Conservation (phyloP, 352 stramenopile species). For the Phytophthora agathidicida region DNA sequence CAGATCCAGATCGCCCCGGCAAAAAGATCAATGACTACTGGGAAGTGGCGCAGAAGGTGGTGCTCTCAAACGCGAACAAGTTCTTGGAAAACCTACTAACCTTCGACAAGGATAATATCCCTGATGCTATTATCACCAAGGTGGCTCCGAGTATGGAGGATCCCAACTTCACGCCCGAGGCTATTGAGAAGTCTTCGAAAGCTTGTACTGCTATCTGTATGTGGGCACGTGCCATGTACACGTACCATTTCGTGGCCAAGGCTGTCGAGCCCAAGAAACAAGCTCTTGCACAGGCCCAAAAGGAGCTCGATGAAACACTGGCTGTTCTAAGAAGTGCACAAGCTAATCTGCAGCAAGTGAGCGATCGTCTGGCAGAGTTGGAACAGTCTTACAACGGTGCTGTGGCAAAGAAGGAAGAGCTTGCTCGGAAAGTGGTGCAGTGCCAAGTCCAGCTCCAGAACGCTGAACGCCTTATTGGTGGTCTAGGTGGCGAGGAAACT, state of each 20-base stretch:
- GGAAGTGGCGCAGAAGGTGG: conserved; percentile 89
- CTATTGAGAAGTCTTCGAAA: conserved; percentile 93
- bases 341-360: conserved; percentile 82
- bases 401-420: conserved; percentile 91
- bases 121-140: conserved; percentile 86
- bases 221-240: conserved; percentile 95
- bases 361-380: conserved; percentile 82
- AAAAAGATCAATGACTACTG: conserved; percentile 94
- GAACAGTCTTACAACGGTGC: conserved; percentile 87
- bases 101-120: conserved; percentile 96
- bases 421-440: conserved; percentile 88
- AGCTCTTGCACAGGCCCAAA: conserved; percentile 82
- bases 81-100: conserved; percentile 90
- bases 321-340: conserved; percentile 84
- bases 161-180: conserved; percentile 89
- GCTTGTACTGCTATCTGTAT: conserved; percentile 93
- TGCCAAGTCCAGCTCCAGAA: conserved; percentile 92
- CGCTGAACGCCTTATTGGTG: conserved; percentile 84
- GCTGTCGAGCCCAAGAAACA: conserved; percentile 93
- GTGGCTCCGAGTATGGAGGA: conserved; percentile 88
- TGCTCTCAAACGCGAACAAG: conserved; percentile 93
- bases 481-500: conserved; percentile 83
- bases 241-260: conserved; percentile 92
- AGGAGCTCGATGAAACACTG: conserved; percentile 88
- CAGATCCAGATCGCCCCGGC: conserved; percentile 83